Percentiles rank a stretch among this genome's conserved stretches.
Conservation (phyloP, 1,284 basidiomycete species). For the Flammula alnicola region DNA sequence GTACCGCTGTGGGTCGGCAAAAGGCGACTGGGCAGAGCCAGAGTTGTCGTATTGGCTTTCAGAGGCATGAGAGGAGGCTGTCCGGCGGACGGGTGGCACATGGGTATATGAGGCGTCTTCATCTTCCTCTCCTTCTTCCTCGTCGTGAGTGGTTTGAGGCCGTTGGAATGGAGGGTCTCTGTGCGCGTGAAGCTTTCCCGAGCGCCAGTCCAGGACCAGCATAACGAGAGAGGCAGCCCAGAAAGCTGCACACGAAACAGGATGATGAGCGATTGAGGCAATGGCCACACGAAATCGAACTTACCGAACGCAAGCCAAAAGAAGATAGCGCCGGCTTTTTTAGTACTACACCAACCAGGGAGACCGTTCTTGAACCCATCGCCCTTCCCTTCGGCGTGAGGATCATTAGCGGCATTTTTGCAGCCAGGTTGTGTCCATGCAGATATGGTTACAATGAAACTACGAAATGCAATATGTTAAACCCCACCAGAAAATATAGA, state of each 20-base stretch:
- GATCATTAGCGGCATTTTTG: slow-evolving; percentile 78
- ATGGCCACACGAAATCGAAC: slow-evolving; percentile 13
- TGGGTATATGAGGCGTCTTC: slow-evolving; percentile 55
- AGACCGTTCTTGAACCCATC: slow-evolving; percentile 72
- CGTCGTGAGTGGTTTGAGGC: slow-evolving; percentile 48
- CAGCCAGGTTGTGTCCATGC: slow-evolving; percentile 85
- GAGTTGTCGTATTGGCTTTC: slow-evolving; percentile 38
- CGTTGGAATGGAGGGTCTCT: slow-evolving; percentile 74
- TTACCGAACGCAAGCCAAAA: slow-evolving; percentile 83
- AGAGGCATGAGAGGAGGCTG: slow-evolving; percentile 27
- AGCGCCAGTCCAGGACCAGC: slow-evolving; percentile 74
- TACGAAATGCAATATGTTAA: slow-evolving; percentile 31
- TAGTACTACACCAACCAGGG: slow-evolving; percentile 84
- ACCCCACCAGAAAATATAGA: slow-evolving; percentile 7
- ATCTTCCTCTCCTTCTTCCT: slow-evolving; percentile 56
- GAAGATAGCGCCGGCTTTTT: slow-evolving; percentile 86
- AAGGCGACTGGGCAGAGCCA: slow-evolving; percentile 48
- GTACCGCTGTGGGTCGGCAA: slow-evolving; percentile 37
- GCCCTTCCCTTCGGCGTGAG: slow-evolving; percentile 66
- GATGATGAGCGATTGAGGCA: slow-evolving; percentile 8
- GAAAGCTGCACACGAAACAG: slow-evolving; percentile 43
- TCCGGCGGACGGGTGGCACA: slow-evolving; percentile 39
- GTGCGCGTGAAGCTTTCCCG: slow-evolving; percentile 60
- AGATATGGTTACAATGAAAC: slow-evolving; percentile 75
- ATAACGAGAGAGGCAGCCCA: slow-evolving; percentile 69